Evolutionary conservation across 2,329 filamentous ascomycete species (phyloP).

Genomic region (Pseudopyrenochaeta lycopersici): DNA sequence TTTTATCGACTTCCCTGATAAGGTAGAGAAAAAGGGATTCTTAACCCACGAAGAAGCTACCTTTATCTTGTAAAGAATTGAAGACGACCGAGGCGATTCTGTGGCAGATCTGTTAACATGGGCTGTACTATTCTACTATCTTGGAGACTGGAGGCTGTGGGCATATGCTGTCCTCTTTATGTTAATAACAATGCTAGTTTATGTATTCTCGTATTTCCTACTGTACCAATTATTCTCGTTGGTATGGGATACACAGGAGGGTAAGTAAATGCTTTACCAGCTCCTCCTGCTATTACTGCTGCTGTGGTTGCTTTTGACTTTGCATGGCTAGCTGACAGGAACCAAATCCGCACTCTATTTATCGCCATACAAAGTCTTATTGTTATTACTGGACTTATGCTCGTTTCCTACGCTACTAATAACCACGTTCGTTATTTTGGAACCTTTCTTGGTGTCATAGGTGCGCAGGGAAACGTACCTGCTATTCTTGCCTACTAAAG

Average conservation of each 20-base stretch:
- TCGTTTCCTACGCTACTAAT: constrained; percentile 33
- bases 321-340: constrained; percentile 38
- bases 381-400: constrained; percentile 32
- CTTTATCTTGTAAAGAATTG: constrained; percentile 27
- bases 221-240: constrained; percentile 37
- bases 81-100: no score
- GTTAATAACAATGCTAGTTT: constrained; percentile 32
- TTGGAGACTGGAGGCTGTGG: constrained; percentile 33
- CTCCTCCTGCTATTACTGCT: constrained; percentile 35
- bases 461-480: constrained; percentile 28
- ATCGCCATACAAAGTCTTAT: constrained; percentile 30
- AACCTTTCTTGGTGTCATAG: constrained; percentile 31
- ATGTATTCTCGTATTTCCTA: constrained; percentile 38
- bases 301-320: constrained; percentile 32
- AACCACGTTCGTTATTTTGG: constrained; percentile 36
- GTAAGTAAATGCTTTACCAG: constrained; percentile 30
- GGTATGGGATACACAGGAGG: no score
- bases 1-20: constrained; percentile 39
- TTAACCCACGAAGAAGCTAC: constrained; percentile 25
- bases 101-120: constrained; percentile 33
- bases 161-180: constrained; percentile 33
- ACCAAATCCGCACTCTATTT: constrained; percentile 30
- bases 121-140: constrained; percentile 24
- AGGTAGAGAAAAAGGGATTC: constrained; percentile 32
- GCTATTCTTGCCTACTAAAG: constrained; percentile 37